Percentiles rank a stretch among this genome's conserved stretches.
Conservation (phyloP, 805 yeast species). For the Candida oleophila region DNA sequence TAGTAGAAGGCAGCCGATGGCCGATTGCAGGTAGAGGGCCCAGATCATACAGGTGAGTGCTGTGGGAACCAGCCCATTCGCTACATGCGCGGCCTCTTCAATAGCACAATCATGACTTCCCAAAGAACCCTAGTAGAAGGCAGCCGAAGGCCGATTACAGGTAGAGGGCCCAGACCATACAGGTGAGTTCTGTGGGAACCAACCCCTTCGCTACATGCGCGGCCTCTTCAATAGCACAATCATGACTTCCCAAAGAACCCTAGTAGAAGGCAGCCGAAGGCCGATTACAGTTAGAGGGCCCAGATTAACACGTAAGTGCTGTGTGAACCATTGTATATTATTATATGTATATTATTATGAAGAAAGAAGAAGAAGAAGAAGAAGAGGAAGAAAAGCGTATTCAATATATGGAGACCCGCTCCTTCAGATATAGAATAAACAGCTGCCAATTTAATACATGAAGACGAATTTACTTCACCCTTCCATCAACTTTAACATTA, state of each 20-base stretch:
- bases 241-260: constrained; percentile 5
- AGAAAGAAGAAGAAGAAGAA: not conserved
- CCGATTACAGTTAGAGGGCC: not conserved
- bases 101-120: constrained; percentile 12
- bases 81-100: constrained; percentile 39
- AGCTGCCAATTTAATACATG: too few relatives aligned
- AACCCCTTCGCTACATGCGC: constrained; percentile 38
- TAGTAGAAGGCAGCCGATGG: not conserved
- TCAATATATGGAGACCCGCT: not conserved
- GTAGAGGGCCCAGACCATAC: constrained; percentile 4
- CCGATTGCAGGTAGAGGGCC: constrained; percentile 1
- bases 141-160: not conserved
- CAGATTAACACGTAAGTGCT: constrained; percentile 2
- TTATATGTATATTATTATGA: too few relatives aligned
- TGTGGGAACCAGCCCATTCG: too few relatives aligned
- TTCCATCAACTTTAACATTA: constrained; percentile 27
- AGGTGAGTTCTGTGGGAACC: too few relatives aligned
- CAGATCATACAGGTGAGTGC: constrained; percentile 3
- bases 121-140: not conserved
- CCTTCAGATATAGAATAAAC: not conserved
- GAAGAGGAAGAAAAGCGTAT: not conserved
- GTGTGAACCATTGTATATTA: too few relatives aligned
- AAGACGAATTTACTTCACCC: too few relatives aligned
- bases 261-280: not conserved
- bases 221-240: constrained; percentile 30